Percentiles rank a stretch among this genome's conserved stretches.
These are phyloP conservation scores for Epichloe elymi DNA, from an alignment of 2,329 filamentous ascomycete species.

Conservation along the genomic window DNA sequence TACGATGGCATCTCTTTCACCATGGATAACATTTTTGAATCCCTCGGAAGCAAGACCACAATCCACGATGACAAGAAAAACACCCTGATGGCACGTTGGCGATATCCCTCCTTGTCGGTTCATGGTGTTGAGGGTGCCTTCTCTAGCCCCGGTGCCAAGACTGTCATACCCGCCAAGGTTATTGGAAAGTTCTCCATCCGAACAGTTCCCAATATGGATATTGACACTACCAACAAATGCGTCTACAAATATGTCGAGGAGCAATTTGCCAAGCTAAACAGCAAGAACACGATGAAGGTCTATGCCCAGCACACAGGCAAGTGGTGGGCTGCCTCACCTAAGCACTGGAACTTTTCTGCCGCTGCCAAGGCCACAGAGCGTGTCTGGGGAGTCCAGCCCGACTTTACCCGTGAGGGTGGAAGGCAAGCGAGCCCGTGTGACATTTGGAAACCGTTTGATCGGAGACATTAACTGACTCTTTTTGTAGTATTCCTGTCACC, in stretches of 20 bases:
- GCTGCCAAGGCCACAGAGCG: slow-evolving; percentile 92
- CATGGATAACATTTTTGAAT: slow-evolving; percentile 93
- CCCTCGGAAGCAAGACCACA: slow-evolving; percentile 75
- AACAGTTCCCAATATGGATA: slow-evolving; percentile 95
- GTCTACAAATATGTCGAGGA: slow-evolving; percentile 76
- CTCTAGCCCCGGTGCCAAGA: slow-evolving; percentile 87
- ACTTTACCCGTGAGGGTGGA: slow-evolving; percentile 92
- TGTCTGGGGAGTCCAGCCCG: slow-evolving; percentile 85
- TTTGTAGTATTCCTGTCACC: slow-evolving; percentile 76
- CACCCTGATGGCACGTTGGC: slow-evolving; percentile 92
- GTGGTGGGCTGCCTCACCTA: slow-evolving; percentile 96
- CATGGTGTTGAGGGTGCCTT: slow-evolving; percentile 95
- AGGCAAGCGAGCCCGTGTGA: slow-evolving; percentile 37
- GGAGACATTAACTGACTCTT: background rate
- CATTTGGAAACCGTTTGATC: background rate
- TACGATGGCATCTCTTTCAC: slow-evolving; percentile 87
- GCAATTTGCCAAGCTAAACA: slow-evolving; percentile 72
- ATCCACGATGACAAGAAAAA: slow-evolving; percentile 81
- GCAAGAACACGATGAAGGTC: slow-evolving; percentile 83
- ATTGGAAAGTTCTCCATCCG: slow-evolving; percentile 97
- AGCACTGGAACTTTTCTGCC: slow-evolving; percentile 97
- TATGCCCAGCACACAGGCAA: slow-evolving; percentile 82
- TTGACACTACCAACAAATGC: slow-evolving; percentile 70
- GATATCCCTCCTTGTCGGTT: slow-evolving; percentile 83
- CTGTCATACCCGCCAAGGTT: slow-evolving; percentile 95